These are phyloP conservation scores for Colletotrichum sp. DNA, from an alignment of 2,329 filamentous ascomycete species.

Conservation along the genomic window DNA sequence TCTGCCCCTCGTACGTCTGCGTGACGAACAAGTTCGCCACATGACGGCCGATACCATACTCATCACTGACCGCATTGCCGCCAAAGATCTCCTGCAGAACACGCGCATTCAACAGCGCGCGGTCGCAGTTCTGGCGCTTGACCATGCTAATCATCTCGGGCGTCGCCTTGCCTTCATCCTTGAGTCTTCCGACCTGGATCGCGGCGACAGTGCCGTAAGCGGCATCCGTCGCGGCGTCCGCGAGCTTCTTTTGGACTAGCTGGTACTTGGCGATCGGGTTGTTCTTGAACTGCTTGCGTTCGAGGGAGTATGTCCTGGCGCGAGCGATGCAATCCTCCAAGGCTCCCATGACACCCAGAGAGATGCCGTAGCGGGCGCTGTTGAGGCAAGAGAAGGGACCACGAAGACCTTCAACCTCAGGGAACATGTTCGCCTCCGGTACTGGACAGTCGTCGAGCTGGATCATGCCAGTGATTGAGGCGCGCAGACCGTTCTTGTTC, in stretches of 20 bases:
- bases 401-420: conserved; percentile 81
- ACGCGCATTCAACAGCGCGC: conserved; percentile 80
- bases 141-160: conserved; percentile 98
- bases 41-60: conserved; percentile 94
- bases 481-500: conserved; percentile 92
- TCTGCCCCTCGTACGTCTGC: conserved; percentile 98
- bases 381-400: conserved; percentile 96
- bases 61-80: conserved; percentile 96
- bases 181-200: conserved; percentile 88
- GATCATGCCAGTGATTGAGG: conserved; percentile 97
- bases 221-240: conserved; percentile 89
- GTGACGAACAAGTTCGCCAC: conserved; percentile 97
- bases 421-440: conserved; percentile 91
- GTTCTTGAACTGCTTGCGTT: conserved; percentile 93
- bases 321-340: conserved; percentile 88
- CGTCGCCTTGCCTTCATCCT: conserved; percentile 85
- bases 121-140: conserved; percentile 97
- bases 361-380: conserved; percentile 90
- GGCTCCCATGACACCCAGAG: conserved; percentile 91
- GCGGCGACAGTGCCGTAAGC: conserved; percentile 90
- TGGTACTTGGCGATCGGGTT: conserved; percentile 97
- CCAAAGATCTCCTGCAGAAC: conserved; percentile 94
- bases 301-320: conserved; percentile 85
- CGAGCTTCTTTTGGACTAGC: conserved; percentile 96
- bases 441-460: conserved; percentile 92